Conservation (phyloP, 2,329 filamentous ascomycete species). For the Colletotrichum sp. region DNA sequence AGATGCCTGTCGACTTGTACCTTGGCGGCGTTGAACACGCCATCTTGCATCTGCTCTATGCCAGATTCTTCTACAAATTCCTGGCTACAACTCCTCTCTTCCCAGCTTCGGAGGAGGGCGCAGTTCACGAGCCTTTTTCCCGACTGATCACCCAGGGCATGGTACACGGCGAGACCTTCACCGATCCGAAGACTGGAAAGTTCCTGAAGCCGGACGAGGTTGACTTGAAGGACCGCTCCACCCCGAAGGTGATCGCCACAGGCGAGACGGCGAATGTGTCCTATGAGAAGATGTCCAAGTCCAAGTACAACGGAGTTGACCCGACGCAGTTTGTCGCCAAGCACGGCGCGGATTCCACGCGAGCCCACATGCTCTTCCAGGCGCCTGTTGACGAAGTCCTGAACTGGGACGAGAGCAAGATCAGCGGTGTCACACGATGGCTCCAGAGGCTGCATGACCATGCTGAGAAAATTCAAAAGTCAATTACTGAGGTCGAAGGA, state of each 20-base stretch:
- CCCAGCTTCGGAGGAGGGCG: slow-evolving; percentile 39
- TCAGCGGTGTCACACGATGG: slow-evolving; percentile 83
- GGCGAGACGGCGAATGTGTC: slow-evolving; percentile 64
- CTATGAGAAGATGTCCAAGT: slow-evolving; percentile 95
- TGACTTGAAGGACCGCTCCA: slow-evolving; percentile 60
- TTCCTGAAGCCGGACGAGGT: slow-evolving; percentile 82
- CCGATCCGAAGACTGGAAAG: slow-evolving; percentile 74
- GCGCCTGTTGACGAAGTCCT: slow-evolving; percentile 84
- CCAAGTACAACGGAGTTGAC: slow-evolving; percentile 90
- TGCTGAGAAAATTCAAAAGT: slow-evolving; percentile 38
- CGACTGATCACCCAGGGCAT: slow-evolving; percentile 88
- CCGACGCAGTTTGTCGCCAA: slow-evolving; percentile 73
- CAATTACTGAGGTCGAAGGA: background rate
- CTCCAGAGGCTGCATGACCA: slow-evolving; percentile 70
- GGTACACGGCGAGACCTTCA: slow-evolving; percentile 88
- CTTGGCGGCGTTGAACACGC: slow-evolving; percentile 90
- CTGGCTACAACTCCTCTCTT: slow-evolving; percentile 62
- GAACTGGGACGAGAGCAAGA: slow-evolving; percentile 87
- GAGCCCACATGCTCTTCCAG: slow-evolving; percentile 88
- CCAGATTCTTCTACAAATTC: slow-evolving; percentile 90
- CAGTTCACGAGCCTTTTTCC: slow-evolving; percentile 75
- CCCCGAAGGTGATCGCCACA: slow-evolving; percentile 67
- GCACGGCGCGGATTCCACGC: slow-evolving; percentile 82
- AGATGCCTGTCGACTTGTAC: slow-evolving; percentile 84
- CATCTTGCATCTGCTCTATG: slow-evolving; percentile 87